Evolutionary conservation across 1,284 basidiomycete species (phyloP), one percentile per base, ranked within the genome.

Genomic region (Leccinum pallidistipes): DNA sequence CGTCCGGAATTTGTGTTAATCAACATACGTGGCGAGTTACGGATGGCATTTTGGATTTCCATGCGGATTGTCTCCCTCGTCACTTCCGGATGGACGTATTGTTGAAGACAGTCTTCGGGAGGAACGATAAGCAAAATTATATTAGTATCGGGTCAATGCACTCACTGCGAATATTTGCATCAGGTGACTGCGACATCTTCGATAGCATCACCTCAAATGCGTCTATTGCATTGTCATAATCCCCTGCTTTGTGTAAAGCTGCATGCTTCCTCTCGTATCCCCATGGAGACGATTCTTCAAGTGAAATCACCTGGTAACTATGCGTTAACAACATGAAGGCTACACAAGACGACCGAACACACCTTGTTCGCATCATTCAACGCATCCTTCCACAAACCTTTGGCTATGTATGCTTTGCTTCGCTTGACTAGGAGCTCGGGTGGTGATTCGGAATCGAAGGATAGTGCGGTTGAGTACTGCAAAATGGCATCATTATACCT

Each of bases 281-380:
- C 14, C 29, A 51, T 11, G 50, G 50, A 31, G 50, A 31, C 16
- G 47, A 49, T 27, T 21, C 11, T 1, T 49, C 47, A 3, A 49
- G 47, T 49, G 12, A 12, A 5, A 29, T n/a, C 3, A 2, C 50
- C 50, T 51, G 7, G 6, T 31, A 3, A 21, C 7, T 0, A 11
- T 49, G 12, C 47, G 3, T 49, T 7, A 2, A 49, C 21, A 27
- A 14, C 2, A 21, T 27, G 0, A 1, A 12, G 5, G 6, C 47
- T 6, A 49, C 18, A 1, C 47, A 49, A 49, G 47, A 49, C 18
- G 6, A 16, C 3, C 18, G 0, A 7, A 49, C 47, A 2, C 11
- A 62, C 64, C 24, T 38, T 40, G 2, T 67, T 9, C 3, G 64
- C 65, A 18, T 65, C 62, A 16, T 32, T 27, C 3, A 65, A 36